Evolutionary conservation across 305 asterid genomes (phyloP).

Genomic region (Fraxinus baroniana): DNA sequence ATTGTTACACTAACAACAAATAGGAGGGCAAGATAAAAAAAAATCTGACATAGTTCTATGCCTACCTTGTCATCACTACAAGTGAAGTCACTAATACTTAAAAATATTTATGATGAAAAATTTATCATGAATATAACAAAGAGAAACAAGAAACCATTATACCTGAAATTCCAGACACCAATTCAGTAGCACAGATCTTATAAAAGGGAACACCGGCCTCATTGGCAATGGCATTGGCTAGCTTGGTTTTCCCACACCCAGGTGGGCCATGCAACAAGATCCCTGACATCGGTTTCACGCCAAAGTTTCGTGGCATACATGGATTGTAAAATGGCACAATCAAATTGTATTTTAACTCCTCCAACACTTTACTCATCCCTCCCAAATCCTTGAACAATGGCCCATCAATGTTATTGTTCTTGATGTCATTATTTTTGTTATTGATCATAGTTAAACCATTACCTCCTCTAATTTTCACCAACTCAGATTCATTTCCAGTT

Average conservation of each 20-base stretch:
- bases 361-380: conserved; percentile 64
- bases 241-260: conserved; percentile 91
- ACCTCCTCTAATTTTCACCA: neutral
- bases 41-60: no score
- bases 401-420: conserved; percentile 24
- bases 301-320: conserved; percentile 47
- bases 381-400: conserved; percentile 83
- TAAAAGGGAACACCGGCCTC: conserved; percentile 78
- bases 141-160: neutral
- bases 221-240: conserved; percentile 95
- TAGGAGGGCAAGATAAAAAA: no score
- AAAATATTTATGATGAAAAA: no score
- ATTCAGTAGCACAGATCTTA: conserved; percentile 78
- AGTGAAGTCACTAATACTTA: no score
- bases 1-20: no score
- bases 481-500: neutral
- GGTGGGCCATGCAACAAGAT: conserved; percentile 87
- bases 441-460: neutral
- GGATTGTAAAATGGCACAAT: conserved; percentile 70
- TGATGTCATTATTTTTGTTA: conserved; percentile 16
- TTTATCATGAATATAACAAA: no score
- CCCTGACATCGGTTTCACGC: conserved; percentile 73
- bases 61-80: no score
- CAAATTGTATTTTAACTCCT: conserved; percentile 65
- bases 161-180: conserved; percentile 96